A percentile compares a stretch with the other conserved stretches of the same genome.
phyloP scores from a whole-genome alignment of 768 basidiomycete species.

The Sistotremastrum suecicum region DNA sequence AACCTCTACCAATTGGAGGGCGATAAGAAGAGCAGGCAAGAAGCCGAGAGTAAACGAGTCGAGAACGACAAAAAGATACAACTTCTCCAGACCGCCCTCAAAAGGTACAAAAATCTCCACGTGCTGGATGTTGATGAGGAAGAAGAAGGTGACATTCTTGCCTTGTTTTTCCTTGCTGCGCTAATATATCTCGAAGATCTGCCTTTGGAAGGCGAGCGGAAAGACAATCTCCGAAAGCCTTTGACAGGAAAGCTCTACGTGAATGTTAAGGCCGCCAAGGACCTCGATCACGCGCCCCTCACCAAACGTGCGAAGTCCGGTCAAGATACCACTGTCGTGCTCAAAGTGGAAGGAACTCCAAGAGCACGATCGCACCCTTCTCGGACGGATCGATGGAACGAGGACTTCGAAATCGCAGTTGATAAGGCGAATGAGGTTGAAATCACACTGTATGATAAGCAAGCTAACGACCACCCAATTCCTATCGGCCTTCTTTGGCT shows the following conservation, averaged over 20 bases:
- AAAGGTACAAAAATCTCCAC: slow-evolving; percentile 91
- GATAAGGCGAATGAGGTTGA: slow-evolving; percentile 99
- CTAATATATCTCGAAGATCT: not conserved
- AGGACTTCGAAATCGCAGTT: slow-evolving; percentile 90
- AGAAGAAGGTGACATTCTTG: slow-evolving; percentile 55
- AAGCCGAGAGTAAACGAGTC: slow-evolving; percentile 85
- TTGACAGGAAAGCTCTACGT: slow-evolving; percentile 86
- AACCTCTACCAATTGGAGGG: slow-evolving; percentile 93
- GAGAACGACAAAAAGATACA: slow-evolving; percentile 97
- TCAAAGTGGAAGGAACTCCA: slow-evolving; percentile 94
- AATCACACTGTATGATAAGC: slow-evolving; percentile 89
- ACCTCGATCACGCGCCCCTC: slow-evolving; percentile 88
- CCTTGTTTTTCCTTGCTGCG: slow-evolving; percentile 12
- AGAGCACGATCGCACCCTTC: slow-evolving; percentile 85
- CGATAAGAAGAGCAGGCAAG: slow-evolving; percentile 88
- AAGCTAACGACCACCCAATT: slow-evolving; percentile 68
- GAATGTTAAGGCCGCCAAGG: slow-evolving; percentile 78
- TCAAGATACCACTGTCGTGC: slow-evolving; percentile 81
- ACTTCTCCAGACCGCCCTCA: slow-evolving; percentile 80
- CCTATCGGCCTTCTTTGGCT: slow-evolving; percentile 96
- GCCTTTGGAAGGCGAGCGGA: slow-evolving; percentile 63
- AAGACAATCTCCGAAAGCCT: slow-evolving; percentile 88
- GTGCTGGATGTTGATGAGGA: slow-evolving; percentile 71
- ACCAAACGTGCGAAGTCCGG: slow-evolving; percentile 64
- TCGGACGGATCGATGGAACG: slow-evolving; percentile 93